Conservation (phyloP, 2,329 filamentous ascomycete species). For the Tolypocladium pustulatum region DNA sequence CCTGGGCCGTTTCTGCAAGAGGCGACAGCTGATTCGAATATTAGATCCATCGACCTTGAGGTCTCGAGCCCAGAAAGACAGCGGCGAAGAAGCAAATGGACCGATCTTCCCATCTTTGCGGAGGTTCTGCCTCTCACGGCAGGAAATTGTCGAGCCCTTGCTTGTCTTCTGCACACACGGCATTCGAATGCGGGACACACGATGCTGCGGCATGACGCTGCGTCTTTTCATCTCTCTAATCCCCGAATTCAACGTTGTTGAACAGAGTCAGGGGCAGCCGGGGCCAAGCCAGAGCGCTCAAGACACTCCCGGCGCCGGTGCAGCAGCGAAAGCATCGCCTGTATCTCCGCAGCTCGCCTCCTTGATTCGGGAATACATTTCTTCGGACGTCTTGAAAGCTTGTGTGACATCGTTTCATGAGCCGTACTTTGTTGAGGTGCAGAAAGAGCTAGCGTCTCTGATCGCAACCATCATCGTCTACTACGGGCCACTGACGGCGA, state of each 20-base stretch:
- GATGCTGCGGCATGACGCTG: constrained; percentile 77
- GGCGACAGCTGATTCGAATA: background rate
- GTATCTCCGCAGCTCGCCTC: constrained; percentile 44
- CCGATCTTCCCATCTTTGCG: constrained; percentile 52
- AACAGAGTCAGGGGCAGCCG: constrained; percentile 14
- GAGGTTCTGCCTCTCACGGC: constrained; percentile 71
- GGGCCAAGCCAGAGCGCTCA: constrained; percentile 8
- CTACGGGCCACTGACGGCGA: constrained; percentile 59
- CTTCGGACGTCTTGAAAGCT: constrained; percentile 76
- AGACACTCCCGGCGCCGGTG: constrained; percentile 14
- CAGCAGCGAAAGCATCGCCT: constrained; percentile 27
- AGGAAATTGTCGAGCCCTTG: constrained; percentile 73
- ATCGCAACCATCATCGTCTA: constrained; percentile 77
- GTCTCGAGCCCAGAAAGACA: constrained; percentile 15
- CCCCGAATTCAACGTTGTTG: constrained; percentile 63
- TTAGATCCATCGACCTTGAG: constrained; percentile 21
- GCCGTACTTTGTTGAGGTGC: constrained; percentile 90
- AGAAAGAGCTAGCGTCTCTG: constrained; percentile 79
- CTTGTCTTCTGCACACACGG: constrained; percentile 87
- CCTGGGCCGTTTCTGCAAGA: no score
- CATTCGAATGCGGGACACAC: constrained; percentile 78
- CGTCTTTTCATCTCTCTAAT: constrained; percentile 80
- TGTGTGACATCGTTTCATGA: constrained; percentile 88
- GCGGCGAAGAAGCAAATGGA: constrained; percentile 14
- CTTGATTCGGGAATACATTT: constrained; percentile 82